Evolutionary conservation across 2,329 filamentous ascomycete genomes (phyloP).

Genomic region (Talaromyces sp.): DNA sequence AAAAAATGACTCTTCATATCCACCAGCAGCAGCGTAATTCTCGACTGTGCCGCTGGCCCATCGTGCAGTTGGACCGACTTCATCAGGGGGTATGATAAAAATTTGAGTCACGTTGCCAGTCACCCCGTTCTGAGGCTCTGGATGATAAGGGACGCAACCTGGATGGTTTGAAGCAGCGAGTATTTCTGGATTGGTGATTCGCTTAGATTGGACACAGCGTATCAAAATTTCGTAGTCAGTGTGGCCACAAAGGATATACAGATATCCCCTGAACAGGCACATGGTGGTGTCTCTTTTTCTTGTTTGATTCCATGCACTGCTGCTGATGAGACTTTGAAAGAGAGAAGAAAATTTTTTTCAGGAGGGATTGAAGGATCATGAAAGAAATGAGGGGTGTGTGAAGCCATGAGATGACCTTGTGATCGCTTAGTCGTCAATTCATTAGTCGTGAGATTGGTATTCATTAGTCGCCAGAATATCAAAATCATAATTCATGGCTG

Average conservation of each 20-base stretch:
- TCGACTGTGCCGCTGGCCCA: neutral
- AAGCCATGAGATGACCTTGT: neutral
- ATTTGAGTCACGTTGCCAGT: neutral
- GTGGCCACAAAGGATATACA: slow-evolving; percentile 1
- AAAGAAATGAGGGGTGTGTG: neutral
- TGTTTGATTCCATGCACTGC: neutral
- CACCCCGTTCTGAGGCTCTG: neutral
- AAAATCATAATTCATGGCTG: neutral
- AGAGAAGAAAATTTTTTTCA: neutral
- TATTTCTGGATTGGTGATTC: neutral
- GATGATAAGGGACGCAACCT: neutral
- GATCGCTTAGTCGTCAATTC: neutral
- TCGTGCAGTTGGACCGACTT: neutral
- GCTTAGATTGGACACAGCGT: neutral
- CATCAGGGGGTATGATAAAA: neutral
- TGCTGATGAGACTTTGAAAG: neutral
- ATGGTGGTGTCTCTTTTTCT: neutral
- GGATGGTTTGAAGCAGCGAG: neutral
- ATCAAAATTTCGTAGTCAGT: neutral
- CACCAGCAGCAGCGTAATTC: too few relatives aligned
- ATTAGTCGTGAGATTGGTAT: too few relatives aligned
- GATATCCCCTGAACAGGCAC: neutral
- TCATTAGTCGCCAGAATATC: too few relatives aligned
- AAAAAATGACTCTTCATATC: neutral
- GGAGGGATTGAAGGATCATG: neutral